Conservation (phyloP, 371 early-diverging fungal genomes). For the Rhizomucor miehei region DNA sequence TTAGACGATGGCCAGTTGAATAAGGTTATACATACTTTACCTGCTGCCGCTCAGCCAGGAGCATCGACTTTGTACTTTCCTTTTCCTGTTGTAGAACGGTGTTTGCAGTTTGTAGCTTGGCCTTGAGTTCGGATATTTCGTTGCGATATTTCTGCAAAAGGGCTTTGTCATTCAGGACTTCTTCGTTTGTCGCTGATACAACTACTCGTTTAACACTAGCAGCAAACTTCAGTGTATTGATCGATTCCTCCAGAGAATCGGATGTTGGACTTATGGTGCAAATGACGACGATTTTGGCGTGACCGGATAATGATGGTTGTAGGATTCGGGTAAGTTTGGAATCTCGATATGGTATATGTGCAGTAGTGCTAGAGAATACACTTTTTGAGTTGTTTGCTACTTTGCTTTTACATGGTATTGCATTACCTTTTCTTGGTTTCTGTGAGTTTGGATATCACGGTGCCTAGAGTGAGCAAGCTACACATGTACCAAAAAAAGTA, state of each 20-base stretch:
- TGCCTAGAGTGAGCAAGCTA: slow-evolving; percentile 75
- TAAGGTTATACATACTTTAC: slow-evolving; percentile 3
- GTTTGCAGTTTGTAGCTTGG: slow-evolving; percentile 64
- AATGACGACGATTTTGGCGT: slow-evolving; percentile 76
- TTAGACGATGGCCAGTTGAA: not conserved
- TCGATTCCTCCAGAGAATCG: slow-evolving; percentile 67
- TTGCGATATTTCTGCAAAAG: slow-evolving; percentile 78
- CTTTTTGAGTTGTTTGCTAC: not conserved
- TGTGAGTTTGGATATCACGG: slow-evolving; percentile 79
- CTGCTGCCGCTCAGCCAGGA: slow-evolving; percentile 37
- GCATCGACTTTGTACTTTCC: slow-evolving; percentile 24
- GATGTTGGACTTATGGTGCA: slow-evolving; percentile 73
- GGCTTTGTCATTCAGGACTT: slow-evolving; percentile 80
- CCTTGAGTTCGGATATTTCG: slow-evolving; percentile 82
- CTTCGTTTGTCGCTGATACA: slow-evolving; percentile 13
- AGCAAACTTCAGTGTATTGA: slow-evolving; percentile 88
- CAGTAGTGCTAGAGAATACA: slow-evolving; percentile 21
- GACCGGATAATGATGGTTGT: slow-evolving; percentile 79
- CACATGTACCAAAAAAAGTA: not conserved
- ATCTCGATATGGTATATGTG: slow-evolving; percentile 87
- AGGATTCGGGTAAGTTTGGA: slow-evolving; percentile 89
- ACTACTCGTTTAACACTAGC: slow-evolving; percentile 70
- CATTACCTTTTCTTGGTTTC: slow-evolving; percentile 8
- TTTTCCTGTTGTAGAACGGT: slow-evolving; percentile 44
- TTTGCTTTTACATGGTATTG: not conserved